phyloP scores from a whole-genome alignment of 2,329 filamentous ascomycete genomes.

The Neoscytalidium dimidiatum region DNA sequence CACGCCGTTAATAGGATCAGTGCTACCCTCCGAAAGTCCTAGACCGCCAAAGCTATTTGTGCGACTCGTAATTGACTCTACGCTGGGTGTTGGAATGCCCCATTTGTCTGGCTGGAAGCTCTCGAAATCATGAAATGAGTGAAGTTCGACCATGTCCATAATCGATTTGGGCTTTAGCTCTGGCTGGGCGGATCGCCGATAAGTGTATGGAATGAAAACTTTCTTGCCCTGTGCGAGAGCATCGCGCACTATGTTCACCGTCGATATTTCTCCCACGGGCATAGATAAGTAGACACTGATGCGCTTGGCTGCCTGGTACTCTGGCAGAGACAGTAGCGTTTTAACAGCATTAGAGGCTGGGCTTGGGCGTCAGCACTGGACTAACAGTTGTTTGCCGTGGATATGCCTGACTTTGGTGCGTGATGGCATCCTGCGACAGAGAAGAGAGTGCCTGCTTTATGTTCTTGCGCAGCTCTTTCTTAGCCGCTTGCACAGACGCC shows the following conservation, averaged over 20 bases:
- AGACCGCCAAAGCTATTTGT: conserved; percentile 72
- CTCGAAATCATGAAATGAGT: conserved; percentile 74
- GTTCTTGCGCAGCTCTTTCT: conserved; percentile 71
- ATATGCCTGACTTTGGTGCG: conserved; percentile 66
- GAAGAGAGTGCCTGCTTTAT: conserved; percentile 68
- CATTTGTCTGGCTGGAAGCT: conserved; percentile 77
- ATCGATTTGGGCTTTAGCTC: conserved; percentile 62
- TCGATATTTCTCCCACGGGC: conserved; percentile 84
- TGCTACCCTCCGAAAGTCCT: conserved; percentile 47
- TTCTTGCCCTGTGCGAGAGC: conserved; percentile 76
- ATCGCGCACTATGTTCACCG: conserved; percentile 76
- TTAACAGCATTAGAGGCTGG: conserved; percentile 67
- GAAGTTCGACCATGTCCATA: conserved; percentile 93
- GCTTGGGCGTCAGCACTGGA: conserved; percentile 6
- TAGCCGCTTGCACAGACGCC: conserved; percentile 60
- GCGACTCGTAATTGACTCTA: conserved; percentile 64
- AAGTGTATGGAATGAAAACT: conserved; percentile 90
- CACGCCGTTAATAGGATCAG: conserved; percentile 22
- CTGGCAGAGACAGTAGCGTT: conserved; percentile 65
- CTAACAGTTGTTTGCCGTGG: background rate
- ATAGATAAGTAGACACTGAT: conserved; percentile 93
- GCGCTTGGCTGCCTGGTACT: conserved; percentile 72
- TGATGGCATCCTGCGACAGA: conserved; percentile 63
- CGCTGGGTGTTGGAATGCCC: conserved; percentile 87
- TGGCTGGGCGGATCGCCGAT: conserved; percentile 39